Conservation (phyloP, 495 filamentous ascomycete genomes). For the Hypoxylon trugodes region DNA sequence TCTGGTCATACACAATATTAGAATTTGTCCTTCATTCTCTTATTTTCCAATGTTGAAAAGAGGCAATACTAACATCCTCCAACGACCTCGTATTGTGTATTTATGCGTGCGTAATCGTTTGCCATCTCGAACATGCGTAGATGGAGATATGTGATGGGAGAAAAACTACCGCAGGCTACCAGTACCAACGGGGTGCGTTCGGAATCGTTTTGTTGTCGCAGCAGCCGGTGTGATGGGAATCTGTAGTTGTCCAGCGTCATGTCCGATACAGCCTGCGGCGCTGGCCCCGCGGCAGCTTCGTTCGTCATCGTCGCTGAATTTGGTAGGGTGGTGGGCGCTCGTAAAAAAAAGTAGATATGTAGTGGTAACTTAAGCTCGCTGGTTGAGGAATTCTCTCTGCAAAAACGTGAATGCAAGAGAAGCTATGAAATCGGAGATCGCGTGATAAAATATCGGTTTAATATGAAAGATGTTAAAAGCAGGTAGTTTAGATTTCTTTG, state of each 20-base stretch:
- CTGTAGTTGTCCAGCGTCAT: constrained; percentile 64
- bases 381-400: too few species aligned
- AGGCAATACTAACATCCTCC: constrained; percentile 77
- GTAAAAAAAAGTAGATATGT: background rate
- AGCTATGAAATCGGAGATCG: too few species aligned
- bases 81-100: constrained; percentile 84
- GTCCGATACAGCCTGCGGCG: constrained; percentile 33
- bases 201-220: constrained; percentile 70
- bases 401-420: too few species aligned
- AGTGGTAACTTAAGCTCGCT: too few species aligned
- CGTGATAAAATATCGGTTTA: too few species aligned
- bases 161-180: constrained; percentile 92
- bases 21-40: background rate
- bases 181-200: constrained; percentile 81
- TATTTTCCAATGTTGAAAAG: background rate
- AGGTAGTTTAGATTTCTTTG: too few species aligned
- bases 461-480: too few species aligned
- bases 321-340: constrained; percentile 4
- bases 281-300: constrained; percentile 26
- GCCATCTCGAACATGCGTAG: constrained; percentile 87
- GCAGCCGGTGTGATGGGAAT: constrained; percentile 77
- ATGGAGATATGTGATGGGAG: constrained; percentile 85
- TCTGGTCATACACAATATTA: constrained; percentile 9
- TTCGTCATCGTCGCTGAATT: constrained; percentile 25
- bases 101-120: constrained; percentile 59